Evolutionary conservation across 2,329 filamentous ascomycete genomes (phyloP).

Genomic region (Fusarium duplospermum): DNA sequence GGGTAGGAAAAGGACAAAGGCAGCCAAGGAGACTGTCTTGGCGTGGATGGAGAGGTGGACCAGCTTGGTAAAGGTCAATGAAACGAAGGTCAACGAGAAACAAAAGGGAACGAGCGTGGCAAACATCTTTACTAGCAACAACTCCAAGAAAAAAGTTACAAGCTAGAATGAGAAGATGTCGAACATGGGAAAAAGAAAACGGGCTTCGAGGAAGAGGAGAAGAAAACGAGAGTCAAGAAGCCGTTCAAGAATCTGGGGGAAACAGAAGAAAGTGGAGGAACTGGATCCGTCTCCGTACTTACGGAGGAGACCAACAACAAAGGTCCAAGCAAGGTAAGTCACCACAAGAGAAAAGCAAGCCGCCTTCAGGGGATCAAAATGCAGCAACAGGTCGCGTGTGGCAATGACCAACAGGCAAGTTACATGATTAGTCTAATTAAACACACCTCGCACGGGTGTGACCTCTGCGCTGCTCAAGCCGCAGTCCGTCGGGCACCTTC

Average conservation of each 20-base stretch:
- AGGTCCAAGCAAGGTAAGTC: too few relatives aligned
- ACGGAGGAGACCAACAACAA: background rate
- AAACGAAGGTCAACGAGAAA: constrained; percentile 46
- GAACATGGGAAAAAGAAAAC: constrained; percentile 6
- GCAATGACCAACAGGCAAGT: background rate
- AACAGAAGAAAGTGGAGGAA: constrained; percentile 1
- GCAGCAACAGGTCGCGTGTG: constrained; percentile 42
- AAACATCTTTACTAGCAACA: constrained; percentile 30
- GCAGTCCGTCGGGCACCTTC: background rate
- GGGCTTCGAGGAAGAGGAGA: background rate
- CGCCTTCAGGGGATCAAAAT: constrained; percentile 21
- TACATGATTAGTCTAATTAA: constrained; percentile 11
- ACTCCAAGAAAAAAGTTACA: background rate
- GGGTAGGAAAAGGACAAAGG: constrained; percentile 46
- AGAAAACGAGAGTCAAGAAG: background rate
- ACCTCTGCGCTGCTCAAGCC: background rate
- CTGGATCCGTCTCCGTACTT: background rate
- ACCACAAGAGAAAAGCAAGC: background rate
- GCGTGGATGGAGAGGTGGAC: constrained; percentile 46
- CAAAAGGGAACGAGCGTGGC: constrained; percentile 43
- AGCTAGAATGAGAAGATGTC: background rate
- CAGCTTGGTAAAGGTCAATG: constrained; percentile 44
- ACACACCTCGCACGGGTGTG: background rate
- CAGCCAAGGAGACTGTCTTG: constrained; percentile 37
- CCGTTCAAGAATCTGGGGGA: background rate